Evolutionary conservation across 176 grass and related monocot species (phyloP), one percentile per base, ranked within the genome.

Genomic region (Hordeum marinum): DNA sequence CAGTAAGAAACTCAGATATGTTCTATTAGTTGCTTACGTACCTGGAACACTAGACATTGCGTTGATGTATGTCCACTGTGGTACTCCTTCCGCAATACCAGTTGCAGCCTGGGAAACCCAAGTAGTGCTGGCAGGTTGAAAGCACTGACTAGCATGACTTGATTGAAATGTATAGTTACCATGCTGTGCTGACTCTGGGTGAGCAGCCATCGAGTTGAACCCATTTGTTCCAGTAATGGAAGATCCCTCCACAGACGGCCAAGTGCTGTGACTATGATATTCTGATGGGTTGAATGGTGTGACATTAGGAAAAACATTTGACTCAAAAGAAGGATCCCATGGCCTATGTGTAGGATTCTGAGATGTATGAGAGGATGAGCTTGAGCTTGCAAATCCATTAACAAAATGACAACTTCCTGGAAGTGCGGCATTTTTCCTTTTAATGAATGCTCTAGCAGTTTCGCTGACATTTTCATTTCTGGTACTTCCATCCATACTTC

Each of bases 311-410:
- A 81, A 55, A 82, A 88, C 78, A 69, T 68, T 90, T 85, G 88
- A 68, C 68, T 90, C 78, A 58, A 87, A 85, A 50, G 87, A 80
- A 83, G 84, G 74, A 57, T 87, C 84, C 84, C 90, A 92, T 65
- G 84, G 87, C 84, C 76, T 86, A 69, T 58, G 68, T 76, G 82
- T 69, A 76, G 78, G 78, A 85, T 90, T 87, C 31, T 90, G 91
- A 31, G 82, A 77, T 58, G 83, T 48, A 76, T 85, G 64, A 78
- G 88, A 85, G 75, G 91, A 90, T 41, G 88, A 90, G 84, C 86
- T 88, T 88, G 92, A 90, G 54, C 92, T 86, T 83, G 85, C 85
- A 83, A 82, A 84, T 76, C 74, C 92, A 90, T 83, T 94, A 83
- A 76, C 50, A 88, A 77, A 84, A 85, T 78, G 86, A 69, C 70